Conservation (phyloP, 2,329 filamentous ascomycete species). For the Penicillium occitanis region DNA sequence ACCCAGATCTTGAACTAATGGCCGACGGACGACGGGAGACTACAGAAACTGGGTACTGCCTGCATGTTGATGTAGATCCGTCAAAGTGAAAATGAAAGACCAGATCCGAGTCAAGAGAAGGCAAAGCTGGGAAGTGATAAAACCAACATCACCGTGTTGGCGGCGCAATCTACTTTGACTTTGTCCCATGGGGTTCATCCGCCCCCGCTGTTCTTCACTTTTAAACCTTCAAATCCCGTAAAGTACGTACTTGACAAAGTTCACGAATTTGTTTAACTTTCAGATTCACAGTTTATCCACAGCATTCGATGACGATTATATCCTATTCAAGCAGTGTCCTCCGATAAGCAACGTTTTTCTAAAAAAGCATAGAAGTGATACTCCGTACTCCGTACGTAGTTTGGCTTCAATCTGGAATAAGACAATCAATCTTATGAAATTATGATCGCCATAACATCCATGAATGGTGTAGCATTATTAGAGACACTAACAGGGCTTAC, state of each 20-base stretch:
- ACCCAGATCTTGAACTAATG: background rate
- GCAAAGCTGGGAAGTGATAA: background rate
- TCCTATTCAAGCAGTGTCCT: background rate
- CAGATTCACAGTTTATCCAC: background rate
- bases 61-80: slow-evolving; percentile 8
- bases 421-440: background rate
- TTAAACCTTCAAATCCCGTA: background rate
- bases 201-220: slow-evolving; percentile 5
- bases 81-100: background rate
- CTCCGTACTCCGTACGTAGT: background rate
- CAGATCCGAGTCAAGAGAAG: background rate
- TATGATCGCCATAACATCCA: background rate
- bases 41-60: slow-evolving; percentile 3
- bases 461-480: background rate
- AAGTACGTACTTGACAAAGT: background rate
- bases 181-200: slow-evolving; percentile 4
- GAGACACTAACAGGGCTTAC: background rate
- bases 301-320: background rate
- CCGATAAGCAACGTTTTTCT: background rate
- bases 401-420: background rate
- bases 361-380: background rate
- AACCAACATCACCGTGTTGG: background rate
- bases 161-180: background rate
- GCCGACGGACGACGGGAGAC: background rate
- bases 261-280: background rate